Conservation (phyloP, 805 yeast genomes). For the Zygosaccharomyces rouxii region DNA sequence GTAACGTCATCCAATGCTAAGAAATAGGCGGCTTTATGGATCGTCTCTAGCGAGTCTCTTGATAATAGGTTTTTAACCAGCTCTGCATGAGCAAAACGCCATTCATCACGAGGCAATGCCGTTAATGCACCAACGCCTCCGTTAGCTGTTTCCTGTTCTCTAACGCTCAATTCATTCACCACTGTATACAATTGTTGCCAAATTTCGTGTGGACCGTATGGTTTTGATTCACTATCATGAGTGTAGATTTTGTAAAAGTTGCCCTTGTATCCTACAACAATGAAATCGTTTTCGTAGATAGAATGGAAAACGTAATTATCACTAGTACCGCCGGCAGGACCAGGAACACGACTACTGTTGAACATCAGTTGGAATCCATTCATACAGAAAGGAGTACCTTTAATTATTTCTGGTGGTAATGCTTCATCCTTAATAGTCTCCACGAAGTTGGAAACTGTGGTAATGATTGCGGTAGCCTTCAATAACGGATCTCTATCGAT, state of each 20-base stretch:
- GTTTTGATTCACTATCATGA: slow-evolving; percentile 39
- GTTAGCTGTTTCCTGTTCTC: slow-evolving; percentile 19
- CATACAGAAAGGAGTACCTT: slow-evolving; percentile 88
- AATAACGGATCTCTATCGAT: slow-evolving; percentile 60
- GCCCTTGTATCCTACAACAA: slow-evolving; percentile 69
- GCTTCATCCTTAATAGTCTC: slow-evolving; percentile 62
- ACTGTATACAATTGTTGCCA: slow-evolving; percentile 58
- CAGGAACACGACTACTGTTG: slow-evolving; percentile 82
- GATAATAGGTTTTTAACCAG: slow-evolving; percentile 60
- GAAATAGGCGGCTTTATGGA: slow-evolving; percentile 75
- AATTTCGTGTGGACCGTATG: slow-evolving; percentile 45
- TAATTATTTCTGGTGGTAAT: slow-evolving; percentile 73
- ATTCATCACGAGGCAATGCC: slow-evolving; percentile 78
- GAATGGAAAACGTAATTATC: slow-evolving; percentile 60
- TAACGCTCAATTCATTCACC: slow-evolving; percentile 35
- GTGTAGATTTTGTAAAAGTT: slow-evolving; percentile 74
- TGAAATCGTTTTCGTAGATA: slow-evolving; percentile 51
- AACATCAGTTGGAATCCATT: slow-evolving; percentile 88
- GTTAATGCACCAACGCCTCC: slow-evolving; percentile 74
- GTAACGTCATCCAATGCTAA: slow-evolving; percentile 67
- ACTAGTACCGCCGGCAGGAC: slow-evolving; percentile 35
- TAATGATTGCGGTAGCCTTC: slow-evolving; percentile 73
- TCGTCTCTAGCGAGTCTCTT: slow-evolving; percentile 54
- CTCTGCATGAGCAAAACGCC: slow-evolving; percentile 57
- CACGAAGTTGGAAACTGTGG: slow-evolving; percentile 65